Percentiles rank a stretch among this genome's conserved stretches.
Evolutionary conservation across 768 basidiomycete genomes (phyloP).

Genomic region (Suillus subluteus): DNA sequence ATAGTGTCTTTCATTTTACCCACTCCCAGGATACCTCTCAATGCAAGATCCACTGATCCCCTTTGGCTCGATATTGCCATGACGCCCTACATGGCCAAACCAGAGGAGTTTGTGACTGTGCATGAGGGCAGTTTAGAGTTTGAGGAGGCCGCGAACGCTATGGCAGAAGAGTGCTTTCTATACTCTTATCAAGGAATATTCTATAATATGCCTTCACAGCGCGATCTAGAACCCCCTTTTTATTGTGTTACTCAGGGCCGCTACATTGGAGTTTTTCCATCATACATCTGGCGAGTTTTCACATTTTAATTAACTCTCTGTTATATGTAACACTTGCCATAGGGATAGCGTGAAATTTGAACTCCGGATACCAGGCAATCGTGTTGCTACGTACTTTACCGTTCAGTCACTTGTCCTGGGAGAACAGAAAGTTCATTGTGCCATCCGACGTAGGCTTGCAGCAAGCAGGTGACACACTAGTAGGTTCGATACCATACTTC

Average conservation of each 20-base stretch:
- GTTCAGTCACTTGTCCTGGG: not conserved
- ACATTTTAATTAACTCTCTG: not conserved
- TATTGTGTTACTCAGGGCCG: not conserved
- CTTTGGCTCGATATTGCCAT: not conserved
- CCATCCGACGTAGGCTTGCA: not conserved
- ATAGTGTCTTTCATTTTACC: not conserved
- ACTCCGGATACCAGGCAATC: not conserved
- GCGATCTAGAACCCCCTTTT: not conserved
- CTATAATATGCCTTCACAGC: not conserved
- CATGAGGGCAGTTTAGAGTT: not conserved
- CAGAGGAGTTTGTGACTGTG: not conserved
- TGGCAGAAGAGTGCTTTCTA: not conserved
- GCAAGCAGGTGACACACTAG: not conserved
- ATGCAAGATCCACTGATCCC: not conserved
- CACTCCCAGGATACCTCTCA: constrained; percentile 2
- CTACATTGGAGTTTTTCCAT: not conserved
- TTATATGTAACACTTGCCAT: not conserved
- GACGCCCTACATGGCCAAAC: not conserved
- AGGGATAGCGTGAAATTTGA: not conserved
- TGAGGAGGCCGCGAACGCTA: not conserved
- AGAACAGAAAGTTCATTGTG: not conserved
- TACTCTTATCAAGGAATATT: not conserved
- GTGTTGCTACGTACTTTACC: not conserved
- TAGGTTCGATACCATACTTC: not conserved
- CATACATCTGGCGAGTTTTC: not conserved